Conservation (phyloP, 345 rosid species). For the Euphorbia pulcherrima region DNA sequence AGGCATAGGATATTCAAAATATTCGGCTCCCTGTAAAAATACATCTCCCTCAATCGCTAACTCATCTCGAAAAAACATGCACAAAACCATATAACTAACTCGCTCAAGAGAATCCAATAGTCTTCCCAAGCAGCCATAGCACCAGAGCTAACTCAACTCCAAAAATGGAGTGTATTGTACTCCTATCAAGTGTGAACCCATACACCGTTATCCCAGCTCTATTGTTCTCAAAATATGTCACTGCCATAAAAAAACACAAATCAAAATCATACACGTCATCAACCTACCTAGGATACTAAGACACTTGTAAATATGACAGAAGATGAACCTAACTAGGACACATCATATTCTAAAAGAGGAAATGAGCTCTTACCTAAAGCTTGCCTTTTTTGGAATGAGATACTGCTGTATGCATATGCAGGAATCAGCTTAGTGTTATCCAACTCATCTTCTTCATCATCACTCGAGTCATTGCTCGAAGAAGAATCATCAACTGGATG, state of each 20-base stretch:
- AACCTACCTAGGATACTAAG: neutral
- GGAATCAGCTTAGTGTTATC: slow-evolving; percentile 69
- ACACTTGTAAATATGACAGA: neutral
- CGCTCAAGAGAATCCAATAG: slow-evolving; percentile 60
- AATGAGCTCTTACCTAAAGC: slow-evolving; percentile 59
- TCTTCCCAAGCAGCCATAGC: slow-evolving; percentile 86
- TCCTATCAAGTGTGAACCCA: slow-evolving; percentile 74
- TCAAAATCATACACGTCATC: neutral
- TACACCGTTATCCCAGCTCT: slow-evolving; percentile 80
- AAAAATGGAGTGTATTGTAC: slow-evolving; percentile 76
- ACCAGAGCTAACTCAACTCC: slow-evolving; percentile 83
- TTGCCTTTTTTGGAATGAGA: slow-evolving; percentile 84
- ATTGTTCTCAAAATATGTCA: slow-evolving; percentile 89
- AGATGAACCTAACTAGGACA: neutral
- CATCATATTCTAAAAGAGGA: neutral
- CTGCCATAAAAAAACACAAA: slow-evolving; percentile 34
- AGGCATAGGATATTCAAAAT: too few relatives aligned
- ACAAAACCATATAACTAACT: neutral
- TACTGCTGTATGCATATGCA: slow-evolving; percentile 61
- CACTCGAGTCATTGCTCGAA: slow-evolving; percentile 45
- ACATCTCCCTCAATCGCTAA: neutral
- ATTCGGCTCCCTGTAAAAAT: too few relatives aligned
- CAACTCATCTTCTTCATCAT: slow-evolving; percentile 80
- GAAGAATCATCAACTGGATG: neutral
- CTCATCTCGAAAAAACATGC: neutral